Evolutionary conservation across 352 stramenopile species (phyloP).

Genomic region (Phytophthora uliginosa): DNA sequence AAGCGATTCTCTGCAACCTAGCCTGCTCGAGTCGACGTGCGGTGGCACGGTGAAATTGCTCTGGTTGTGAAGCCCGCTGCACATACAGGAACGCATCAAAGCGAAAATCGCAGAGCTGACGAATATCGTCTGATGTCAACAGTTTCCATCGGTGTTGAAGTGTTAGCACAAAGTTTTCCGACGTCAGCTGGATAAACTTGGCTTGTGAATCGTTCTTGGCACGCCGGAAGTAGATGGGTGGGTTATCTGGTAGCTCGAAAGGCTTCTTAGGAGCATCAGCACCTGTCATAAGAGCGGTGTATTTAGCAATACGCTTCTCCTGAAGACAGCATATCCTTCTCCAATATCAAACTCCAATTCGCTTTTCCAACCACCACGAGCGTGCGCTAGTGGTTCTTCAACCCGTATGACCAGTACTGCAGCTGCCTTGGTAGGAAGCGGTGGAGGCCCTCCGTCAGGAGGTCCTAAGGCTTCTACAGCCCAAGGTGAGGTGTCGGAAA

Average conservation of each 20-base stretch:
- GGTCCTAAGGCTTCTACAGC: neutral
- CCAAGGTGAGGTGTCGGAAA: neutral
- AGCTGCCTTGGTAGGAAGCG: neutral
- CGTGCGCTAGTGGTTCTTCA: neutral
- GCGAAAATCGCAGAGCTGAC: neutral
- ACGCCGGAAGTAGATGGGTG: no score
- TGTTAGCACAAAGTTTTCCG: neutral
- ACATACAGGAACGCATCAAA: conserved; percentile 17
- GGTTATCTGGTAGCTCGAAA: no score
- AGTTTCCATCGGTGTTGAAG: conserved; percentile 6
- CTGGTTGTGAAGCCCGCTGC: neutral
- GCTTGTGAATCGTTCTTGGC: no score
- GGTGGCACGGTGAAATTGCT: conserved; percentile 1
- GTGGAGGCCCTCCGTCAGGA: neutral
- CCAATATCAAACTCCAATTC: no score
- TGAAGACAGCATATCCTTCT: no score
- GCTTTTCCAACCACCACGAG: conserved; percentile 5
- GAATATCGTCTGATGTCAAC: neutral
- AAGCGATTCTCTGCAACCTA: conserved; percentile 4
- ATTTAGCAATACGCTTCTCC: no score
- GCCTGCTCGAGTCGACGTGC: neutral
- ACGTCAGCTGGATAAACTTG: neutral
- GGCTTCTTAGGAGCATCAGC: no score
- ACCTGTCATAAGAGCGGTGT: no score
- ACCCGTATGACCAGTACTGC: neutral